Conservation (phyloP, 176 grass and related monocot species). For the Olyra latifolia region DNA sequence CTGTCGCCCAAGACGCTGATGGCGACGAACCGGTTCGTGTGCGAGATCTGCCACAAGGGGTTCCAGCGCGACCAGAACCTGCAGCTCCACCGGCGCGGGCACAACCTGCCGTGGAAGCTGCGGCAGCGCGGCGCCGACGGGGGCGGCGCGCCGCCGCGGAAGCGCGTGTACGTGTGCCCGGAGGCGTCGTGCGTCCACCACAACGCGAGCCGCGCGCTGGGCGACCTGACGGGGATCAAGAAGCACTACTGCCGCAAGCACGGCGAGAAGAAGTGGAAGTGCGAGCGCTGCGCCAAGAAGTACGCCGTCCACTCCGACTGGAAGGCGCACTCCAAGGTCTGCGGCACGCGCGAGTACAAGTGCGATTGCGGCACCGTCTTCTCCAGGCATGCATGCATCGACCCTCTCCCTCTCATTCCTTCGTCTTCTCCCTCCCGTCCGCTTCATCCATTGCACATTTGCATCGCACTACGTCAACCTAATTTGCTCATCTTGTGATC, state of each 20-base stretch:
- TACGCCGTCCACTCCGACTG: slow-evolving; percentile 99
- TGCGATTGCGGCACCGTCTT: slow-evolving; percentile 97
- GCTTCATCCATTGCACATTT: neutral
- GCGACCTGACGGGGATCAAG: slow-evolving; percentile 81
- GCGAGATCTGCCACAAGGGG: slow-evolving; percentile 94
- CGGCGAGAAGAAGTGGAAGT: slow-evolving; percentile 91
- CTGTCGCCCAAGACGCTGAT: slow-evolving; percentile 80
- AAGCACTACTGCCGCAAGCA: slow-evolving; percentile 84
- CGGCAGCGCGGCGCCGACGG: slow-evolving; percentile 36
- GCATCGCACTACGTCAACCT: too few species aligned
- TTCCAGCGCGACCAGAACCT: slow-evolving; percentile 98
- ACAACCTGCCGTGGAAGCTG: slow-evolving; percentile 99
- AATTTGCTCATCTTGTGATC: too few species aligned
- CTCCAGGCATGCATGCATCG: slow-evolving; percentile 58
- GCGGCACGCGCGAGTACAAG: slow-evolving; percentile 93
- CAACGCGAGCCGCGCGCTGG: slow-evolving; percentile 62
- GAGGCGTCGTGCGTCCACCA: slow-evolving; percentile 73
- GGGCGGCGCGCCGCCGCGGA: slow-evolving; percentile 17
- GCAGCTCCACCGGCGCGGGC: slow-evolving; percentile 91
- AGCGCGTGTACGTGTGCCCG: slow-evolving; percentile 72
- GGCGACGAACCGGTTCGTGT: slow-evolving; percentile 87
- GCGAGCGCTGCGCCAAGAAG: slow-evolving; percentile 74
- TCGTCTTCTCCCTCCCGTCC: neutral
- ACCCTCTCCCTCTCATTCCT: too few species aligned
- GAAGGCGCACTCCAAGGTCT: slow-evolving; percentile 98